Evolutionary conservation across 2,329 filamentous ascomycete species (phyloP).

Genomic region (Phialophora tarda): DNA sequence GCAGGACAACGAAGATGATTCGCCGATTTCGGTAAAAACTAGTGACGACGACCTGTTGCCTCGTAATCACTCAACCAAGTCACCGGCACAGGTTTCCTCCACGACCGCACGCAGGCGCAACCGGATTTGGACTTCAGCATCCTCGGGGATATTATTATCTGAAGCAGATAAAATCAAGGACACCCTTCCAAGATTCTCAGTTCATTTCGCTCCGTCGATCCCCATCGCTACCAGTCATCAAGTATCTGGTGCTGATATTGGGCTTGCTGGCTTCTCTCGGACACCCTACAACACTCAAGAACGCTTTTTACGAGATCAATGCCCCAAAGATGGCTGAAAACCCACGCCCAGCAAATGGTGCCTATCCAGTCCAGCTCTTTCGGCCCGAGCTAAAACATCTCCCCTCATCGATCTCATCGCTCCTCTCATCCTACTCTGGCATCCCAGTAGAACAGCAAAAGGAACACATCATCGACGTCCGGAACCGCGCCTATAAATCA

Average conservation of each 20-base stretch:
- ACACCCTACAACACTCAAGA: background rate
- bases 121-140: background rate
- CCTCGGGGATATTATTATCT: no score
- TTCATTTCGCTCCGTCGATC: background rate
- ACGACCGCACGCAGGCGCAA: background rate
- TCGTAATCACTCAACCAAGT: background rate
- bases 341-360: background rate
- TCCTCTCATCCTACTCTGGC: conserved; percentile 34
- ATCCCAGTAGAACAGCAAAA: conserved; percentile 32
- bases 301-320: background rate
- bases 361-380: conserved; percentile 17
- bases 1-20: background rate
- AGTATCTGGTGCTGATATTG: background rate
- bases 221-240: background rate
- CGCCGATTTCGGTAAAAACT: background rate
- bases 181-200: background rate
- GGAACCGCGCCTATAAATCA: conserved; percentile 39
- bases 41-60: background rate
- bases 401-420: conserved; percentile 26
- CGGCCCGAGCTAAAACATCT: conserved; percentile 26
- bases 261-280: background rate
- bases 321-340: background rate
- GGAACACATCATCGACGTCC: conserved; percentile 35
- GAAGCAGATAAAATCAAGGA: background rate
- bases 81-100: background rate